Evolutionary conservation across 352 stramenopile genomes (phyloP), one percentile per base, ranked within the genome.

Genomic region (Pythium periplocum): DNA sequence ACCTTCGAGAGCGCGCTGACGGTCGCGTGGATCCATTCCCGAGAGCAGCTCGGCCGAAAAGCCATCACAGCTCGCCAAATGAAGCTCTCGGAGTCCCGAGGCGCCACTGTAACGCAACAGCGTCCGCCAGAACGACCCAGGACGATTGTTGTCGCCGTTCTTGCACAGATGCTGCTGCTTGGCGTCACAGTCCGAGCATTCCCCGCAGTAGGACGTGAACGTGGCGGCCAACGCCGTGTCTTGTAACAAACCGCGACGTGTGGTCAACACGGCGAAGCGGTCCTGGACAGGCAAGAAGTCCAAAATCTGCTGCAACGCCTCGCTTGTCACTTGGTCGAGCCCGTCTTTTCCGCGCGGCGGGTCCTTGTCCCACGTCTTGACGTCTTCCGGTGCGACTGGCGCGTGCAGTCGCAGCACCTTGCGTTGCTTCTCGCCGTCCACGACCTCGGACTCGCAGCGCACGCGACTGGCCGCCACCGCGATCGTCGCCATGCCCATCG

Each of bases 141-240:
- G 66, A 44, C 71, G 49, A 39, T 68, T 41, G 40, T 73, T 73
- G 32, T 69, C 60, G 4, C 34, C 39, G 1, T 43, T 26, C 34
- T 55, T 53, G 57, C 84, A 95, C 30, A 93, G 53, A 54, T 95
- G 73, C 40, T 66, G 7, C 38, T 12, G 38, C 38, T 42, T 42
- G 40, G 69, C 64, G 12, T 68, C 80, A 45, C 74, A 75, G 48
- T 45, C 55, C 17, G 39, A 32, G 57, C 84, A 94, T 32, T 64
- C 58, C 4, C 72, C 69, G 57, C 84, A 95, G 45, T 76, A 92
- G 40, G 82, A 90, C 52, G 64, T 56, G 10, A 80, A 71, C 6
- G 51, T 37, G 3, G 59, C 54, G 1, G 72, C 64, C 34, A 89
- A 50, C 6, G 78, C 69, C 55, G 83, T 73, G 38, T 73, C 55